Evolutionary conservation across 768 basidiomycete genomes (phyloP).

Genomic region (Rhodotorula graminis): DNA sequence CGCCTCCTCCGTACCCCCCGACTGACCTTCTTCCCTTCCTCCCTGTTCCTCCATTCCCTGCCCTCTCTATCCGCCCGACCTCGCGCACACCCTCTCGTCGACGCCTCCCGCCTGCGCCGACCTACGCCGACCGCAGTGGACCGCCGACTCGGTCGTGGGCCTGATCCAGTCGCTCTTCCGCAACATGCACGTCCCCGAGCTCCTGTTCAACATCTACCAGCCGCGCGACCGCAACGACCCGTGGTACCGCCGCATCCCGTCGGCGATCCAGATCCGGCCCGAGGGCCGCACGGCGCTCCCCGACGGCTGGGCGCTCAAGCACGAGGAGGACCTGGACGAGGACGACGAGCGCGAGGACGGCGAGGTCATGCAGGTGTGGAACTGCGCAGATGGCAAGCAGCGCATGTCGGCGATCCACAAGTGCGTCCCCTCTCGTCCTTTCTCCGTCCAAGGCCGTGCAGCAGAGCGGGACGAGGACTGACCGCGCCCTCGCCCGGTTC

Average conservation of each 20-base stretch:
- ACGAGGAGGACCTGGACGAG: background rate
- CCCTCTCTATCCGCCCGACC: no score
- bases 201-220: slow-evolving; percentile 31
- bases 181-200: slow-evolving; percentile 25
- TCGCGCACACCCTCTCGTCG: background rate
- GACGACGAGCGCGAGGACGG: background rate
- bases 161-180: slow-evolving; percentile 21
- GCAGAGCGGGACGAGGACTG: background rate
- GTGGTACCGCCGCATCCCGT: background rate
- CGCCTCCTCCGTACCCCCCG: background rate
- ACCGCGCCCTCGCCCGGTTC: background rate
- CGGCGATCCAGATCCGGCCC: background rate
- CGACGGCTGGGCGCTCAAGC: background rate
- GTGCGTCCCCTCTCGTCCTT: background rate
- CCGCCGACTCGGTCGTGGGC: background rate
- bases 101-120: no score
- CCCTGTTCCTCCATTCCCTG: no score
- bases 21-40: no score
- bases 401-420: slow-evolving; percentile 8
- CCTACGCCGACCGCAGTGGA: slow-evolving; percentile 5
- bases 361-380: slow-evolving; percentile 10
- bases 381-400: slow-evolving; percentile 27
- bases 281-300: background rate
- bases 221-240: background rate
- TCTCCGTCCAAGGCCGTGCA: background rate